These are phyloP conservation scores for Thielaviopsis musarum DNA, from an alignment of 2,329 filamentous ascomycete species.

Conservation along the genomic window DNA sequence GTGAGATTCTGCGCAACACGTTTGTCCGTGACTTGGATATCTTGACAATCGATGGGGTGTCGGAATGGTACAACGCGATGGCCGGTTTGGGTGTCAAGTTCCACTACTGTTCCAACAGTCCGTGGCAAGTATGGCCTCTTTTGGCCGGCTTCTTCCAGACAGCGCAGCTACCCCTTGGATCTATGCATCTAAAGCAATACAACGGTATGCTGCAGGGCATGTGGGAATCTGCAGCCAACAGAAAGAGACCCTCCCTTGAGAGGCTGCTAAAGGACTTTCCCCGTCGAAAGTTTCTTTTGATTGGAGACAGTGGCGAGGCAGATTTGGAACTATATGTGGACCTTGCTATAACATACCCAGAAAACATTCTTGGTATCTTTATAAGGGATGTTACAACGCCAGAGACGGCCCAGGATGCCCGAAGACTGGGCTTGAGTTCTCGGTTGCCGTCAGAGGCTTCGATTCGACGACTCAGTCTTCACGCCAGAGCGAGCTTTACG, in stretches of 20 bases:
- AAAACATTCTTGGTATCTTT: conserved; percentile 71
- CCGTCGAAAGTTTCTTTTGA: conserved; percentile 66
- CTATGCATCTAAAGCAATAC: conserved; percentile 91
- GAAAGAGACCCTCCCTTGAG: conserved; percentile 78
- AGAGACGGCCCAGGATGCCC: conserved; percentile 24
- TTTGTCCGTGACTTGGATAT: conserved; percentile 77
- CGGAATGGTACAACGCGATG: conserved; percentile 73
- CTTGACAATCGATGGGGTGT: conserved; percentile 71
- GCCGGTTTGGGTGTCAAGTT: conserved; percentile 67
- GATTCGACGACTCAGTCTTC: not conserved
- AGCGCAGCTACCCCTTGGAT: conserved; percentile 68
- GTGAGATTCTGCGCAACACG: conserved; percentile 91
- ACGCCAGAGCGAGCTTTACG: not conserved
- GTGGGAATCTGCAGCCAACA: conserved; percentile 89
- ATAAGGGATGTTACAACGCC: conserved; percentile 89
- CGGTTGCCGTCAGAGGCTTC: not conserved
- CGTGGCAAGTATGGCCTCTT: conserved; percentile 92
- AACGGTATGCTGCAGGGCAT: conserved; percentile 95
- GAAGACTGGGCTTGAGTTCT: not conserved
- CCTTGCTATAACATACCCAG: conserved; percentile 68
- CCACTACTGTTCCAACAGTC: conserved; percentile 98
- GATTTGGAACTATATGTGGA: conserved; percentile 96
- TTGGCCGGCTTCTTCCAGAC: conserved; percentile 70
- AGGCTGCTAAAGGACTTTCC: conserved; percentile 82
- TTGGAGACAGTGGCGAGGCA: conserved; percentile 91